phyloP scores from a whole-genome alignment of 2,329 filamentous ascomycete genomes.

The Delphinella strobiligena region DNA sequence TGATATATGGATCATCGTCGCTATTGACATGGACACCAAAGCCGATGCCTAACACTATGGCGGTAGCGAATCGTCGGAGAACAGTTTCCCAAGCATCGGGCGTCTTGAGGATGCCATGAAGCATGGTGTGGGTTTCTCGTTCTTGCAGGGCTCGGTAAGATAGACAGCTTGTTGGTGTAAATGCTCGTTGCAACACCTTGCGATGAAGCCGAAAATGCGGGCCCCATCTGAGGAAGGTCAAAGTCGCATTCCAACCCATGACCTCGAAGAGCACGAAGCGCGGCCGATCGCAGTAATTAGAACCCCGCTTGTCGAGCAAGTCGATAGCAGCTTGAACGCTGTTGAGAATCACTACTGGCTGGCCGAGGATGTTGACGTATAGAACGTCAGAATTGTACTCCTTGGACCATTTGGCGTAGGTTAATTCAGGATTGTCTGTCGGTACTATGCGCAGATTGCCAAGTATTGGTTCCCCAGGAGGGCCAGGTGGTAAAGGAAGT shows the following conservation, averaged over 20 bases:
- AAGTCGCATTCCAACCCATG: constrained; percentile 36
- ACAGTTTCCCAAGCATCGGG: constrained; percentile 27
- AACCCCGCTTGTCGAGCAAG: constrained; percentile 34
- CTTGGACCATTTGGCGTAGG: constrained; percentile 12
- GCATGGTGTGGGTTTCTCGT: constrained; percentile 21
- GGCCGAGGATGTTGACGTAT: constrained; percentile 25
- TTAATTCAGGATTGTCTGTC: constrained; percentile 13
- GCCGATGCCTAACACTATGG: constrained; percentile 31
- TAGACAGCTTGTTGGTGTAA: constrained; percentile 27
- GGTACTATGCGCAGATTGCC: constrained; percentile 15
- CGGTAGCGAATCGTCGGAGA: constrained; percentile 28
- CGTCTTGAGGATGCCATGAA: constrained; percentile 20
- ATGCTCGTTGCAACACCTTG: constrained; percentile 32
- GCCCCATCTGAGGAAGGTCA: constrained; percentile 34
- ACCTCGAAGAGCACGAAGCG: constrained; percentile 25
- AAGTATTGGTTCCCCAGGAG: constrained; percentile 14
- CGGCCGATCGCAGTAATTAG: constrained; percentile 34
- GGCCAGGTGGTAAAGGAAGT: constrained; percentile 15
- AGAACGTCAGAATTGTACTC: constrained; percentile 19
- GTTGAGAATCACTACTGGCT: constrained; percentile 33
- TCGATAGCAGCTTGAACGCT: constrained; percentile 30
- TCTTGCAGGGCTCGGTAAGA: constrained; percentile 19
- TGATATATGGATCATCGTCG: constrained; percentile 29
- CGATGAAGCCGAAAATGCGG: constrained; percentile 33
- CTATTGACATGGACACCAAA: constrained; percentile 30